Percentiles rank a stretch among this genome's conserved stretches.
Conservation (phyloP, 129 eudicot species). For the Chrysanthemum makinoi region DNA sequence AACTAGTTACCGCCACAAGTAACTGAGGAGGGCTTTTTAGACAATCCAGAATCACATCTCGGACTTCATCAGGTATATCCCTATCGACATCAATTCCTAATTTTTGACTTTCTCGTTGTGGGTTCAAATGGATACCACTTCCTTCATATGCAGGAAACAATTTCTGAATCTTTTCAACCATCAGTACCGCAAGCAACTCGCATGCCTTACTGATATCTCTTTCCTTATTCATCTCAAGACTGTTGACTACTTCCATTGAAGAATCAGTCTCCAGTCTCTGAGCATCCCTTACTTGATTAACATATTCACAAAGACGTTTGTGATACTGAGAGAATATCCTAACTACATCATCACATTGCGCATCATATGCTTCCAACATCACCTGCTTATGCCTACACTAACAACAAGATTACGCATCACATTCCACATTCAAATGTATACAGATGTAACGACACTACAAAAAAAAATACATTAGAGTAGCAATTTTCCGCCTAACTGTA, state of each 20-base stretch:
- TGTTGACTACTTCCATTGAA: conserved; percentile 24
- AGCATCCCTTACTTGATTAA: conserved; percentile 68
- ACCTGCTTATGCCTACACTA: conserved; percentile 91
- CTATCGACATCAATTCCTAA: conserved; percentile 27
- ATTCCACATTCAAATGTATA: conserved; percentile 1
- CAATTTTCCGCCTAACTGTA: background rate
- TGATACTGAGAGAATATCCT: conserved; percentile 85
- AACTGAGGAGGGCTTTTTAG: conserved; percentile 29
- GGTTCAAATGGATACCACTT: conserved; percentile 45
- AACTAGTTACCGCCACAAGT: conserved; percentile 24
- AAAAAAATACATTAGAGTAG: background rate
- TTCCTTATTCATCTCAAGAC: conserved; percentile 26
- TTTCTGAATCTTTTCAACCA: conserved; percentile 24
- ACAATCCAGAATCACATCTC: conserved; percentile 52
- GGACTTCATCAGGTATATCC: conserved; percentile 24
- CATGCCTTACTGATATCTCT: conserved; percentile 37
- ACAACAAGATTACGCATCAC: conserved; percentile 13
- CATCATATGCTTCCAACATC: conserved; percentile 82
- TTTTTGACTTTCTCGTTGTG: conserved; percentile 16
- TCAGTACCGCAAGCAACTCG: conserved; percentile 52
- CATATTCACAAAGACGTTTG: conserved; percentile 57
- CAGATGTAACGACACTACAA: background rate
- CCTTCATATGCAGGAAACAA: conserved; percentile 83
- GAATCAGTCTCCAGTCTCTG: conserved; percentile 48
- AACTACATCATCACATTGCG: conserved; percentile 83